Evolutionary conservation across 495 filamentous ascomycete species (phyloP).

Genomic region (Aspergillus conjunctus): DNA sequence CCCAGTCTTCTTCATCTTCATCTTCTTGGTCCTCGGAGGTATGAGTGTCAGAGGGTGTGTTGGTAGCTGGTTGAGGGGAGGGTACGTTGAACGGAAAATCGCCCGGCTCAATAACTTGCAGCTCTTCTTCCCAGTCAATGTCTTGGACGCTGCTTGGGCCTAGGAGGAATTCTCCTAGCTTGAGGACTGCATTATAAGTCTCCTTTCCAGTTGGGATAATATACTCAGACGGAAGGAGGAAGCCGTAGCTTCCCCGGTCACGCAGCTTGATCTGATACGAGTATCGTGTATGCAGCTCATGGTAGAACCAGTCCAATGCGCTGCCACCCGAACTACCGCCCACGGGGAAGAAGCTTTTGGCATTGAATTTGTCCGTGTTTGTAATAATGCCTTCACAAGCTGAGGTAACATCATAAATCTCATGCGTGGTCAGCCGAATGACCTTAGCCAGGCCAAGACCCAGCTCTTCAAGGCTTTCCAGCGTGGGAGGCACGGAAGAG

Average conservation of each 20-base stretch:
- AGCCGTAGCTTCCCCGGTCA: constrained; percentile 94
- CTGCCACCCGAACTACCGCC: constrained; percentile 68
- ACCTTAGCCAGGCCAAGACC: constrained; percentile 88
- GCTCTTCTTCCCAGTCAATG: constrained; percentile 29
- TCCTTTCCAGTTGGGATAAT: constrained; percentile 92
- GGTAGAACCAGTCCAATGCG: constrained; percentile 95
- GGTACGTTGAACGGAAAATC: neutral
- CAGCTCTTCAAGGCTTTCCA: constrained; percentile 90
- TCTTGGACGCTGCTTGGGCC: constrained; percentile 28
- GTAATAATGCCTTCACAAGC: constrained; percentile 82
- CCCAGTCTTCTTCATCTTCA: constrained; percentile 12
- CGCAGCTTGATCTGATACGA: constrained; percentile 94
- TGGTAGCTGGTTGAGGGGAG: neutral
- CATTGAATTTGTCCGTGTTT: constrained; percentile 18
- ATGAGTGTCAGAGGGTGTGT: constrained; percentile 1
- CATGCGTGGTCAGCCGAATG: constrained; percentile 73
- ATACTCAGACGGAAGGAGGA: constrained; percentile 81
- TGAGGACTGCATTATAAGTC: constrained; percentile 75
- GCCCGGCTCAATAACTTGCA: constrained; percentile 12
- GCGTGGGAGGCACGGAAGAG: constrained; percentile 70
- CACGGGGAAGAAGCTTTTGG: constrained; percentile 56
- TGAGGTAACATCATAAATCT: constrained; percentile 77
- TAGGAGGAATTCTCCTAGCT: constrained; percentile 76
- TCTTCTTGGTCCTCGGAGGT: neutral
- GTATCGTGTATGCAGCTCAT: constrained; percentile 77